phyloP scores from a whole-genome alignment of 2,329 filamentous ascomycete species.

The Fusarium tuaranense region DNA sequence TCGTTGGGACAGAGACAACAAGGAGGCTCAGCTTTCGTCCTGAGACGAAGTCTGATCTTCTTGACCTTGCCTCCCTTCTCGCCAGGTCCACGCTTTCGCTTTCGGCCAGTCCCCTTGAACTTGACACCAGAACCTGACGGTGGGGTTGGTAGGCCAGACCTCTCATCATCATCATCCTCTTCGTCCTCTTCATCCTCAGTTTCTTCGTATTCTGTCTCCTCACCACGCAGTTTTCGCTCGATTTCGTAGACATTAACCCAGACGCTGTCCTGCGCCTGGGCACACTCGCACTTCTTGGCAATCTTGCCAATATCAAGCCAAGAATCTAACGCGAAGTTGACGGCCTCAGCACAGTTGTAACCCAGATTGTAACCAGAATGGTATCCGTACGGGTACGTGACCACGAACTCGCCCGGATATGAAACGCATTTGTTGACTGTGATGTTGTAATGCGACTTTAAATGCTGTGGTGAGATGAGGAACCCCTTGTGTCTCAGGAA shows the following conservation, averaged over 20 bases:
- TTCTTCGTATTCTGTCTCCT: slow-evolving; percentile 86
- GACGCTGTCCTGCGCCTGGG: slow-evolving; percentile 94
- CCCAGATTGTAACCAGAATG: slow-evolving; percentile 98
- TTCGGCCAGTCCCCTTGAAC: slow-evolving; percentile 69
- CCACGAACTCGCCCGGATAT: slow-evolving; percentile 96
- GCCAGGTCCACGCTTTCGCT: slow-evolving; percentile 63
- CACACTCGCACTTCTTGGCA: slow-evolving; percentile 96
- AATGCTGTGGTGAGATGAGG: slow-evolving; percentile 89
- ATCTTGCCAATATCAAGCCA: slow-evolving; percentile 97
- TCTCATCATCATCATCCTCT: slow-evolving; percentile 71
- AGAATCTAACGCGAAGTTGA: slow-evolving; percentile 96
- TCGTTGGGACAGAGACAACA: slow-evolving; percentile 95
- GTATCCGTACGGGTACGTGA: slow-evolving; percentile 98
- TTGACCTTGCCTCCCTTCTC: slow-evolving; percentile 68
- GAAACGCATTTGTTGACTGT: slow-evolving; percentile 96
- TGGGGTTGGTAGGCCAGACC: slow-evolving; percentile 81
- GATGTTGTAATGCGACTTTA: slow-evolving; percentile 91
- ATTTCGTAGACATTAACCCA: slow-evolving; percentile 98
- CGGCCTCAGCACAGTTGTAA: slow-evolving; percentile 98
- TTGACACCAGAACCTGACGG: slow-evolving; percentile 80
- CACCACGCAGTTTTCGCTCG: slow-evolving; percentile 91
- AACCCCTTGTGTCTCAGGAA: slow-evolving; percentile 98
- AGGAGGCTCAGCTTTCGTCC: slow-evolving; percentile 77
- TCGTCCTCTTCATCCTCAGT: slow-evolving; percentile 80
- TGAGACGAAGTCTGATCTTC: slow-evolving; percentile 83